A percentile compares a stretch with the other conserved stretches of the same genome.
Conservation (phyloP, 2,329 filamentous ascomycete genomes). For the Apiospora arundinis region DNA sequence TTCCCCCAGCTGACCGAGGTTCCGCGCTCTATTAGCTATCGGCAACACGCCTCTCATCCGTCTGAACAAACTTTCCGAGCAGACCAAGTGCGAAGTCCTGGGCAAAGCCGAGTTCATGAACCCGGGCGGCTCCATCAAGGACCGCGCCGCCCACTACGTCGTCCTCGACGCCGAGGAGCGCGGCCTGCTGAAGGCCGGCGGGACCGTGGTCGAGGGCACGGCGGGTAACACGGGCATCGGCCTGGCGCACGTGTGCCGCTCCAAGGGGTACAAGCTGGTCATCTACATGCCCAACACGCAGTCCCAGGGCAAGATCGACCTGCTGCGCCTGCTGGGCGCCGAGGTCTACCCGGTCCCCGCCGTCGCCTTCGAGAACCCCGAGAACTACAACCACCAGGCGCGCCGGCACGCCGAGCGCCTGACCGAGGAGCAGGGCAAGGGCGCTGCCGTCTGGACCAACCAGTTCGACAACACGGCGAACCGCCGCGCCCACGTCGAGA, state of each 20-base stretch:
- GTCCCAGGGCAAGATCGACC: slow-evolving; percentile 96
- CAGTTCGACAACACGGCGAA: slow-evolving; percentile 99
- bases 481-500: slow-evolving; percentile 92
- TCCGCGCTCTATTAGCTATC: slow-evolving; percentile 69
- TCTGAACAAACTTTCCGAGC: slow-evolving; percentile 83
- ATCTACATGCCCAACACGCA: slow-evolving; percentile 99
- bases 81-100: slow-evolving; percentile 92
- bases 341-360: slow-evolving; percentile 96
- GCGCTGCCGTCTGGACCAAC: slow-evolving; percentile 89
- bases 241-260: slow-evolving; percentile 93
- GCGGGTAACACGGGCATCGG: slow-evolving; percentile 98
- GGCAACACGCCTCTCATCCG: slow-evolving; percentile 96
- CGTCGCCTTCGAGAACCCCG: slow-evolving; percentile 91
- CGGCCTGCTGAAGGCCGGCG: slow-evolving; percentile 81
- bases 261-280: slow-evolving; percentile 89
- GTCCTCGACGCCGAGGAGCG: slow-evolving; percentile 92
- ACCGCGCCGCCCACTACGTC: slow-evolving; percentile 92
- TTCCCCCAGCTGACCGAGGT: slow-evolving; percentile 1
- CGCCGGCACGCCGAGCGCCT: slow-evolving; percentile 84
- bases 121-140: slow-evolving; percentile 94
- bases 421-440: slow-evolving; percentile 60
- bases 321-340: slow-evolving; percentile 87
- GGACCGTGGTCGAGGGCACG: slow-evolving; percentile 95
- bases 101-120: slow-evolving; percentile 99
- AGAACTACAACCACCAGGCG: slow-evolving; percentile 99